phyloP scores from a whole-genome alignment of 768 basidiomycete species.

The Suillus weaverae region DNA sequence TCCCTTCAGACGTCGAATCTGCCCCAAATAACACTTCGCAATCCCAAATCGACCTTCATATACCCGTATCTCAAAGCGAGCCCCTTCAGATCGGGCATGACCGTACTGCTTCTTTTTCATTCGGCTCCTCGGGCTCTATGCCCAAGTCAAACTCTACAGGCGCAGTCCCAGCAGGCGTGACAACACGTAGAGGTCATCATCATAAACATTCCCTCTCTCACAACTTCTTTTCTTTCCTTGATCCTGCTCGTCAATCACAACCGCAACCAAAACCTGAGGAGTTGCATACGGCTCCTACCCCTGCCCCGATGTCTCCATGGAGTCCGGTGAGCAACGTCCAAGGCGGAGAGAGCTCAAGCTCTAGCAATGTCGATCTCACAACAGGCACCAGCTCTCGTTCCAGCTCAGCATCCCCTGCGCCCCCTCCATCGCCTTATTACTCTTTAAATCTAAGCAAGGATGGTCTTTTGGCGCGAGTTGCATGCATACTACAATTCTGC shows the following conservation, averaged over 20 bases:
- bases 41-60: constrained; percentile 34
- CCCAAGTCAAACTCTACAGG: constrained; percentile 28
- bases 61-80: constrained; percentile 42
- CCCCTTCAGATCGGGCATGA: constrained; percentile 35
- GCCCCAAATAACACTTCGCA: constrained; percentile 29
- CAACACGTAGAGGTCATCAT: constrained; percentile 65
- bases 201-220: constrained; percentile 94
- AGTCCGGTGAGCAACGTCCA: constrained; percentile 31
- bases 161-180: constrained; percentile 22
- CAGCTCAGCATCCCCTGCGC: constrained; percentile 18
- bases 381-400: constrained; percentile 15
- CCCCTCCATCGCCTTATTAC: constrained; percentile 2
- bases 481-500: constrained; percentile 45
- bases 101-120: constrained; percentile 60
- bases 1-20: constrained; percentile 44
- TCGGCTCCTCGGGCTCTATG: constrained; percentile 36
- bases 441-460: constrained; percentile 6
- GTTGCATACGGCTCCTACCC: constrained; percentile 58
- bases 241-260: constrained; percentile 43
- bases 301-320: constrained; percentile 68
- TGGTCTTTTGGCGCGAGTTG: constrained; percentile 22
- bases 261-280: constrained; percentile 29
- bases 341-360: background rate
- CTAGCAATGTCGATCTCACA: background rate
- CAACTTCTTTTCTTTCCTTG: constrained; percentile 94